Evolutionary conservation across 2,329 filamentous ascomycete species (phyloP).

Genomic region (Alternaria viburni): DNA sequence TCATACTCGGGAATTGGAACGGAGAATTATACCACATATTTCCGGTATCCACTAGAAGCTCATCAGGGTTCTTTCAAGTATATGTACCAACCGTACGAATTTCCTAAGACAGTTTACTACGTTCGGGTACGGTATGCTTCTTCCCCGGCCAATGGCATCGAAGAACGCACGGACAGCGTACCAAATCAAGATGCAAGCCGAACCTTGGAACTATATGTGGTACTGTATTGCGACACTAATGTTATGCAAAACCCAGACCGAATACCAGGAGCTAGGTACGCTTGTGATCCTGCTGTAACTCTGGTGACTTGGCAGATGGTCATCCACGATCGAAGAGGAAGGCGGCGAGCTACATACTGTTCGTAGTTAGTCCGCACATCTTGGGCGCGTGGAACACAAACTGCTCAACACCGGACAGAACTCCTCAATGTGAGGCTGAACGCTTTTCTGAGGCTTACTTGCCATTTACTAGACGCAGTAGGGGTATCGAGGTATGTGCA

Average conservation of each 20-base stretch:
- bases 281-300: constrained; percentile 3
- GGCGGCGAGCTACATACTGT: constrained; percentile 2
- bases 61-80: constrained; percentile 1
- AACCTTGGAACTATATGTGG: background rate
- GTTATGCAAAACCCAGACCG: constrained; percentile 3
- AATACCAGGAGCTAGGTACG: constrained; percentile 12
- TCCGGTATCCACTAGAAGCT: constrained; percentile 1
- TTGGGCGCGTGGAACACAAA: background rate
- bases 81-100: background rate
- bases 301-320: constrained; percentile 4
- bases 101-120: background rate
- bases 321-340: constrained; percentile 6
- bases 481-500: background rate
- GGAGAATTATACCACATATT: constrained; percentile 7
- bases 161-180: background rate
- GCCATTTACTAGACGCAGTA: background rate
- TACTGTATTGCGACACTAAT: constrained; percentile 2
- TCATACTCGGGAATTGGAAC: background rate
- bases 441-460: background rate
- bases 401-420: background rate
- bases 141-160: constrained; percentile 9
- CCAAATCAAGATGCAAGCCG: background rate
- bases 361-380: background rate
- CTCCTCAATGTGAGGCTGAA: background rate
- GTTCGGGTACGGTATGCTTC: background rate